phyloP scores from a whole-genome alignment of 163 green algal genomes.

The Scenedesmus sp. region DNA sequence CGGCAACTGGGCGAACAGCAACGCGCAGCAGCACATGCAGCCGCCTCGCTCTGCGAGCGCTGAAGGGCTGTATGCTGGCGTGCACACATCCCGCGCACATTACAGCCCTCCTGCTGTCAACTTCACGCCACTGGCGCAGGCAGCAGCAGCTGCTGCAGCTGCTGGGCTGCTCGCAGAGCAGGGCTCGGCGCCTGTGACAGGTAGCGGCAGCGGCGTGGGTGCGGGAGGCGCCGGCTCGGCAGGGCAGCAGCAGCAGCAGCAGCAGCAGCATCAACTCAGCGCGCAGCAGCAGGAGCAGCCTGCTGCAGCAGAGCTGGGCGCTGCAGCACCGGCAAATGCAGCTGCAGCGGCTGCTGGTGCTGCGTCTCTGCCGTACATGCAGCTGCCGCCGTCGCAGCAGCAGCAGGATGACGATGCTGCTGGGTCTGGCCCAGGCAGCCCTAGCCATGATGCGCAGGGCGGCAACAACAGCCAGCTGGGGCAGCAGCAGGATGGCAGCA shows the following conservation, averaged over 20 bases:
- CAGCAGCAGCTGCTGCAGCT: constrained; percentile 10
- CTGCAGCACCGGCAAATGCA: not conserved
- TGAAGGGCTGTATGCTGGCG: constrained; percentile 2
- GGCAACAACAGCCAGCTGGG: constrained; percentile 40
- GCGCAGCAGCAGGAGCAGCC: not conserved
- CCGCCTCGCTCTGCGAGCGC: constrained; percentile 9
- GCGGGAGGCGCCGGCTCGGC: not conserved
- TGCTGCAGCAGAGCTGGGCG: not conserved
- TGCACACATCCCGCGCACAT: not conserved
- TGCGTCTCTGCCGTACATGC: not conserved
- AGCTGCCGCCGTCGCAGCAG: constrained; percentile 2
- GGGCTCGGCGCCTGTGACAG: constrained; percentile 11
- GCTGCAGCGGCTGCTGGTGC: not conserved
- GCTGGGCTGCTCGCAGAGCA: not conserved
- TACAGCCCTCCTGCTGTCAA: constrained; percentile 49
- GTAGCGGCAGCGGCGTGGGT: not conserved
- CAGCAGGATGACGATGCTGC: not conserved
- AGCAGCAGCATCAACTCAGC: not conserved
- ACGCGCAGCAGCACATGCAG: constrained; percentile 9
- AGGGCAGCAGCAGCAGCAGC: not conserved
- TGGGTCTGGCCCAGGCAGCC: not conserved
- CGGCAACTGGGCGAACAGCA: not conserved
- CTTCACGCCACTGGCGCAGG: constrained; percentile 5
- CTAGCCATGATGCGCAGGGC: constrained; percentile 23
- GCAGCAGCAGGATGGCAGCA: constrained; percentile 26